Conservation (phyloP, 768 basidiomycete genomes). For the Cubamyces sp. region DNA sequence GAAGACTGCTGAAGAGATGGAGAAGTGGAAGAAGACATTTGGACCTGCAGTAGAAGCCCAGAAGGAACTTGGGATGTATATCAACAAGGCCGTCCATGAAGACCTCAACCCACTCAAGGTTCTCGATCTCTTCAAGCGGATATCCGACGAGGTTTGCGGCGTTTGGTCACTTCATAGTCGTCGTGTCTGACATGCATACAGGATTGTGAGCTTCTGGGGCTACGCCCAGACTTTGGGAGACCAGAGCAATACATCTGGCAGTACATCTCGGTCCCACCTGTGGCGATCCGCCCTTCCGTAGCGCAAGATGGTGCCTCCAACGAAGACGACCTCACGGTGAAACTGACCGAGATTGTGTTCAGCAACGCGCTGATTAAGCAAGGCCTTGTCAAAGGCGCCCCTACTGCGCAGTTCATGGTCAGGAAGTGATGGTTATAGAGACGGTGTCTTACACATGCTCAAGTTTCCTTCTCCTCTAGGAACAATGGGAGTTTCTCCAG, state of each 20-base stretch:
- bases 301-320: slow-evolving; percentile 98
- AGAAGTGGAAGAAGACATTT: slow-evolving; percentile 85
- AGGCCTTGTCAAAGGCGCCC: slow-evolving; percentile 84
- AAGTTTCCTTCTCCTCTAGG: slow-evolving; percentile 48
- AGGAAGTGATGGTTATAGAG: slow-evolving; percentile 9
- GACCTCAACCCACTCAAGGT: slow-evolving; percentile 95
- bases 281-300: slow-evolving; percentile 96
- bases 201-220: slow-evolving; percentile 94
- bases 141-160: slow-evolving; percentile 80
- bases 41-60: slow-evolving; percentile 80
- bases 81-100: slow-evolving; percentile 88
- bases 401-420: slow-evolving; percentile 90
- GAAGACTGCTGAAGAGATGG: slow-evolving; percentile 88
- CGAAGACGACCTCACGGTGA: slow-evolving; percentile 97
- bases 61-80: slow-evolving; percentile 81
- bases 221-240: slow-evolving; percentile 85
- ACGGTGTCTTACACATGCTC: slow-evolving; percentile 12
- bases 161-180: not conserved
- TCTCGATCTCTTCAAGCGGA: slow-evolving; percentile 86
- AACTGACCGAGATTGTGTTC: slow-evolving; percentile 95
- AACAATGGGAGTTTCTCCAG: slow-evolving; percentile 98
- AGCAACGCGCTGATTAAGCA: slow-evolving; percentile 92
- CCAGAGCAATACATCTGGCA: slow-evolving; percentile 99
- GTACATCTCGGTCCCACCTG: slow-evolving; percentile 96
- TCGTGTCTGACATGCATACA: slow-evolving; percentile 35